These are phyloP conservation scores for Plantago lanceolata DNA, from an alignment of 305 asterid genomes.

Conservation along the genomic window DNA sequence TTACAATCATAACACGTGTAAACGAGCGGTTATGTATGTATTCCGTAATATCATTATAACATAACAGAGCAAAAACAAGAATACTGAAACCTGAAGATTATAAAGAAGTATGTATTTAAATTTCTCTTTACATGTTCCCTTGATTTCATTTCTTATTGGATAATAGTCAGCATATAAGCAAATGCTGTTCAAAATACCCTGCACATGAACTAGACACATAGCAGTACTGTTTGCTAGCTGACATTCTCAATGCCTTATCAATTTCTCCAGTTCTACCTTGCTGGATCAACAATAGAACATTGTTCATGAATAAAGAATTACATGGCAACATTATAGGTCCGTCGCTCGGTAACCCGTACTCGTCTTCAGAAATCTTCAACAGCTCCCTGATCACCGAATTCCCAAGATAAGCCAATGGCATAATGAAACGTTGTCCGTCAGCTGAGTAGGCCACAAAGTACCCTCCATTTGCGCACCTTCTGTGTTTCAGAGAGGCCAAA, in stretches of 20 bases:
- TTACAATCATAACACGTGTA: too few relatives aligned
- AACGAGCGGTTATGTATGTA: too few relatives aligned
- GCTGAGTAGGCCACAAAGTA: slow-evolving; percentile 30
- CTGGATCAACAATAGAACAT: slow-evolving; percentile 25
- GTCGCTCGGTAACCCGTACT: slow-evolving; percentile 35
- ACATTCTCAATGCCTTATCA: slow-evolving; percentile 23
- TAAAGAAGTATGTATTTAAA: too few relatives aligned
- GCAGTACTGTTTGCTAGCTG: slow-evolving; percentile 16
- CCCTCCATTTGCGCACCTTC: slow-evolving; percentile 24
- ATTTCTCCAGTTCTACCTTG: slow-evolving; percentile 25
- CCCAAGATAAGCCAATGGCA: slow-evolving; percentile 33
- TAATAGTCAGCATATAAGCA: slow-evolving; percentile 18
- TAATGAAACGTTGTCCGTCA: slow-evolving; percentile 28
- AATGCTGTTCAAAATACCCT: slow-evolving; percentile 19
- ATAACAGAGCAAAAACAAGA: too few relatives aligned
- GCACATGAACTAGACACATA: slow-evolving; percentile 11
- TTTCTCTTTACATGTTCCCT: too few relatives aligned
- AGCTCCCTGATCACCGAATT: slow-evolving; percentile 32
- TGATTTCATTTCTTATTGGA: too few relatives aligned
- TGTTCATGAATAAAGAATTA: slow-evolving; percentile 30
- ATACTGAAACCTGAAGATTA: too few relatives aligned
- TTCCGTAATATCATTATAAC: too few relatives aligned
- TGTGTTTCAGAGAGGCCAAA: background rate
- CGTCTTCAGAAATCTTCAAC: slow-evolving; percentile 41
- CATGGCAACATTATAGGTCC: slow-evolving; percentile 40